phyloP scores from a whole-genome alignment of 345 rosid species.

The Raphanus sativus region DNA sequence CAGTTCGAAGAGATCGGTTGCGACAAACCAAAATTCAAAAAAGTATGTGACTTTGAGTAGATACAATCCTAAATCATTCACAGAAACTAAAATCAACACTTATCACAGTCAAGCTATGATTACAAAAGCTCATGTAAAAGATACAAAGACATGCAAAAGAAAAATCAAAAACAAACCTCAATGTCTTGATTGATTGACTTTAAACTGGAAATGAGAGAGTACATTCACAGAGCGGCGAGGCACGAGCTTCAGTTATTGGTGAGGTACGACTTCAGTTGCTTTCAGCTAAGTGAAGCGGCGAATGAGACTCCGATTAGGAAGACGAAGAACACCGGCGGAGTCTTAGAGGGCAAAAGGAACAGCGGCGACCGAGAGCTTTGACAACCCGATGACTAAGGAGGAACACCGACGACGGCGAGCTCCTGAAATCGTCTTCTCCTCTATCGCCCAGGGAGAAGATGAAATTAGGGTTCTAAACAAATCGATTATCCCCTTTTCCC shows the following conservation, averaged over 20 bases:
- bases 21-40: background rate
- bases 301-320: background rate
- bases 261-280: background rate
- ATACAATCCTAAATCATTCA: background rate
- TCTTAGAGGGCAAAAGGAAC: background rate
- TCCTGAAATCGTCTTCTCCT: background rate
- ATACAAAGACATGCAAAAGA: background rate
- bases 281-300: background rate
- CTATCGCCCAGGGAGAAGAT: background rate
- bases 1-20: too few relatives aligned
- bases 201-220: background rate
- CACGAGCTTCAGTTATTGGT: background rate
- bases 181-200: background rate
- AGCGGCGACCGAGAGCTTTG: background rate
- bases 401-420: background rate
- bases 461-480: background rate
- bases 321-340: background rate
- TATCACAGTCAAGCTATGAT: background rate
- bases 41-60: background rate
- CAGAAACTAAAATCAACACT: background rate
- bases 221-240: background rate
- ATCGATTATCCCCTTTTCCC: background rate
- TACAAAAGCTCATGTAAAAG: background rate
- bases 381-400: background rate
- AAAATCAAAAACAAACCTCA: background rate